These are phyloP conservation scores for Eragrostis nindensis DNA, from an alignment of 176 grass and related monocot species.

Conservation along the genomic window DNA sequence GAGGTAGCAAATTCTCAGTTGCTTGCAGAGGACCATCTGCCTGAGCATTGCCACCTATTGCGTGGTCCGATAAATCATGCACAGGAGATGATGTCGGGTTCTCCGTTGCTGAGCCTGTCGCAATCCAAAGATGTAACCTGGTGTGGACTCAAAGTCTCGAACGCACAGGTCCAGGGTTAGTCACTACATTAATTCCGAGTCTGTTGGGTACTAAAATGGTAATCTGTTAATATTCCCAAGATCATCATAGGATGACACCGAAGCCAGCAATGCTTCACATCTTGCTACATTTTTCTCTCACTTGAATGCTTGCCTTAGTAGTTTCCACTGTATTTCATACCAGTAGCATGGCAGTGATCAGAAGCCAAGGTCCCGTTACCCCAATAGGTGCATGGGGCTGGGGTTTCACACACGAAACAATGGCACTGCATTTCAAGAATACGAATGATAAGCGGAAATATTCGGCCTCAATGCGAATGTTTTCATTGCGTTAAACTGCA, in stretches of 20 bases:
- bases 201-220: not conserved
- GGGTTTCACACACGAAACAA: constrained; percentile 88
- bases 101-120: constrained; percentile 12
- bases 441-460: constrained; percentile 23
- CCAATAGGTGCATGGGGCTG: constrained; percentile 84
- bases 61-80: constrained; percentile 8
- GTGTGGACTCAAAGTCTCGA: not conserved
- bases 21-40: not conserved
- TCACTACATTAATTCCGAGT: constrained; percentile 31
- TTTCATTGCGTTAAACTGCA: not conserved
- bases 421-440: constrained; percentile 79
- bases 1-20: not conserved
- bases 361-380: constrained; percentile 38
- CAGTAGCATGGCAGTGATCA: constrained; percentile 84
- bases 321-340: constrained; percentile 66
- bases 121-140: not conserved
- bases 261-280: constrained; percentile 81
- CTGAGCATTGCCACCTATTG: constrained; percentile 18
- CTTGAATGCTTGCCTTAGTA: constrained; percentile 59
- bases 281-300: constrained; percentile 49
- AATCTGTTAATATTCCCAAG: constrained; percentile 48
- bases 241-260: constrained; percentile 58
- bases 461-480: not conserved
- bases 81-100: constrained; percentile 27
- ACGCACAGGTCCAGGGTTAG: constrained; percentile 29